Conservation (phyloP, 331 rosid genomes). For the Spiraea crenata region DNA sequence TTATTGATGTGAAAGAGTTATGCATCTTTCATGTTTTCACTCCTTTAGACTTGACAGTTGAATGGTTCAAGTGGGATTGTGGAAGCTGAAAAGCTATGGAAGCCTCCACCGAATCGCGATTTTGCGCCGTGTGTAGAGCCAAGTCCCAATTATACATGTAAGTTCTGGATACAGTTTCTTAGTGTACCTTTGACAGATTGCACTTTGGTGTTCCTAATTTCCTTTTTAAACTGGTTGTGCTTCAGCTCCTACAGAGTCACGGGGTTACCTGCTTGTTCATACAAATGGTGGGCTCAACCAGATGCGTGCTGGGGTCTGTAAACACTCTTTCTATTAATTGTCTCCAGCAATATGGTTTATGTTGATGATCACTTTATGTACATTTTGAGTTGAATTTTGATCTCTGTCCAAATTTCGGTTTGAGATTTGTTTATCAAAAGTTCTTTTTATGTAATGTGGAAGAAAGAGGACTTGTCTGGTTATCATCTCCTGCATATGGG, state of each 20-base stretch:
- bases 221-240: conserved; percentile 11
- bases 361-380: neutral
- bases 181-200: neutral
- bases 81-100: conserved; percentile 79
- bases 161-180: conserved; percentile 14
- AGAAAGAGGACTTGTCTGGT: neutral
- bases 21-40: conserved; percentile 52
- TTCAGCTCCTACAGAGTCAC: conserved; percentile 62
- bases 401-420: neutral
- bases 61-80: conserved; percentile 38
- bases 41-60: conserved; percentile 60
- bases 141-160: conserved; percentile 59
- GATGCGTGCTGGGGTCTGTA: conserved; percentile 94
- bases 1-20: conserved; percentile 35
- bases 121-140: conserved; percentile 69
- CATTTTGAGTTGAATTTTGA: neutral
- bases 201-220: conserved; percentile 14
- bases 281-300: conserved; percentile 98
- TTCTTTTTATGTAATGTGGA: neutral
- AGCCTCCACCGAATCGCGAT: conserved; percentile 64
- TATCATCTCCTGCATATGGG: too few species aligned
- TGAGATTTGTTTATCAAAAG: neutral
- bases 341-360: neutral
- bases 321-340: conserved; percentile 18
- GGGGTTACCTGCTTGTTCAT: conserved; percentile 84